Evolutionary conservation across 2,329 filamentous ascomycete species (phyloP), one percentile per base, ranked within the genome.

Genomic region (Pseudogymnoascus pannorum): DNA sequence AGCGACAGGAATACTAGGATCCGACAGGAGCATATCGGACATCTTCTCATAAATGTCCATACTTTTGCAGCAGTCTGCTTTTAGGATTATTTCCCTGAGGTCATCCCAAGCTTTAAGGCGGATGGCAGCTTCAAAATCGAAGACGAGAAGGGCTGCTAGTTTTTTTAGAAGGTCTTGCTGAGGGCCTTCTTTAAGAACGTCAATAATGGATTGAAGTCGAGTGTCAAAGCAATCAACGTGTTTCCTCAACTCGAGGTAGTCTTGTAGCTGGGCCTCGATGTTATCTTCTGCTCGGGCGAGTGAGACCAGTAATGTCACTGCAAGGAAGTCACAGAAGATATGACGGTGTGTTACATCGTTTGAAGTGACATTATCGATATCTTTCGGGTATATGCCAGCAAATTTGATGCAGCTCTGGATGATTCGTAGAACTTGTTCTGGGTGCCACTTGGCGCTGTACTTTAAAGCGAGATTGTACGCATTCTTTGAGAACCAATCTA

Each of bases 401-500:
- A 88, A 80, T 0, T 69, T 70, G 35, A 85, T 74, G 63, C 82
- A 86, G 26, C 76, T 75, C 4, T 70, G 72, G 57, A 87, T 74
- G 22, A 96, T 78, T 3, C 81, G 77, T 3, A 86, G 70, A 0
- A 87, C 76, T 57, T 79, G 73, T 5, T 72, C 70, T 1, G 86
- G 77, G 22, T 81, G 71, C 78, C 87, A 87, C 0, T 62, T 65
- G 2, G 81, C 5, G 66, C 79, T 81, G 62, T 87, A 78, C 63
- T 85, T 84, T 4, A 93, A 73, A 0, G 86, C 87, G 5, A 92
- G 72, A 66, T 94, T 95, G 76, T 95, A 96, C 1, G 88, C 81
- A 65, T 89, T 93, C 64, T 87, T 87, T 36, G 87, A 87, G 71
- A 96, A 92, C 91, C 91, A 96, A 66, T 92, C 82, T 3, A 95